Percentiles rank a stretch among this genome's conserved stretches.
Conservation (phyloP, 352 stramenopile genomes). For the Globisporangium carolinianum region DNA sequence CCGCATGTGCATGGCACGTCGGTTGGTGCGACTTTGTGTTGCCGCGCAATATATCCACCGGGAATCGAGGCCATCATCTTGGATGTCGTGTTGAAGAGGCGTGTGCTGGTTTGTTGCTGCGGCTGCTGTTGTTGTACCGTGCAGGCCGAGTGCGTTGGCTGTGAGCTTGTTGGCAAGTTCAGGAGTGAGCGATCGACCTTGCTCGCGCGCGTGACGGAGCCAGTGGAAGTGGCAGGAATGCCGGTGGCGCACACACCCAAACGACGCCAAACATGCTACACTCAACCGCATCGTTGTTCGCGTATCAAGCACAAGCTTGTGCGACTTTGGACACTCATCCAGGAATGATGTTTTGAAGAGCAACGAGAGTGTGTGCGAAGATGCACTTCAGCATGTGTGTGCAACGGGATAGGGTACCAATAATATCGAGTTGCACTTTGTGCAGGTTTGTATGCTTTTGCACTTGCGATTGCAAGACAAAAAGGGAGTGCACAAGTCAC, state of each 20-base stretch:
- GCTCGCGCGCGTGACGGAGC: too few species aligned
- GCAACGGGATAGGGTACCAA: neutral
- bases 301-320: too few species aligned
- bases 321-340: too few species aligned
- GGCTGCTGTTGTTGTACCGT: neutral
- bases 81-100: neutral
- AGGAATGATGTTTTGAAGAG: too few species aligned
- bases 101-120: neutral
- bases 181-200: neutral
- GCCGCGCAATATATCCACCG: conserved; percentile 3
- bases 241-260: neutral
- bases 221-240: neutral
- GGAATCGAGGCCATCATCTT: conserved; percentile 9
- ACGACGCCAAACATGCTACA: too few species aligned
- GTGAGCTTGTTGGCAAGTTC: neutral
- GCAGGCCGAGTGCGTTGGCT: neutral
- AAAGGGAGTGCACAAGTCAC: neutral
- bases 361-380: neutral
- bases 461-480: neutral
- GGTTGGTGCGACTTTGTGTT: neutral
- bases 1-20: conserved; percentile 11
- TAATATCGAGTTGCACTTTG: neutral
- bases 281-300: too few species aligned
- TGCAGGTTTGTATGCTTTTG: neutral
- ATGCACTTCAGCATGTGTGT: neutral